Base-by-base conservation (phyloP, 768 basidiomycete species). In the Paxillus rubicundulus region DNA sequence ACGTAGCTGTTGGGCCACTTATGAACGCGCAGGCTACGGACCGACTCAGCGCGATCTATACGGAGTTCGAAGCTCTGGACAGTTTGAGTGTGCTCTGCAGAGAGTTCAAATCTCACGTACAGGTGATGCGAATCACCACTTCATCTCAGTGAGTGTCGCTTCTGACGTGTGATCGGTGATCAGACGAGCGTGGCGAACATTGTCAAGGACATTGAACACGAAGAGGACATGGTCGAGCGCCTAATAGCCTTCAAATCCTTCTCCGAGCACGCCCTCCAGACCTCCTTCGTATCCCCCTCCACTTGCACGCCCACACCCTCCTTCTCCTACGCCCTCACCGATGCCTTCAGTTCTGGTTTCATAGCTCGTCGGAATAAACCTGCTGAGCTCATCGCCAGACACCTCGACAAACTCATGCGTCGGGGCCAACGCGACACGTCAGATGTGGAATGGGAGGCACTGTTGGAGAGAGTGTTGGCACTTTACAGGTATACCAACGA, bases 341-440 rank as follows among this genome's bases (percentile, higher is more conserved):
- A 90, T 49, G 87, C 87, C 1, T 94, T 95, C 68, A 69, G 77
- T 3, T 72, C 61, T 27, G 90, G 87, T 20, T 93, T 94, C 74
- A 85, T 85, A 65, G 77, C 80, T 2, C 81, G 87, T 39, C 79
- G 84, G 27, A 86, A 83, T 63, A 93, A 90, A 62, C 92, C 92
- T 7, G 92, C 94, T 0, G 93, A 96, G 70, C 85, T 93, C 82
- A 87, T 95, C 49, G 97, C 97, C 14, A 92, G 89, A 65, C 82
- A 92, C 66, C 75, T 98, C 44, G 95, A 98, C 69, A 79, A 77
- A 44, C 81, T 86, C 18, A 88, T 98, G 87, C 81, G 94, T 41
- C 83, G 82, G 52, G 95, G 96, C 0, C 92, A 96, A 67, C 84
- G 85, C 32, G 76, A 79, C 9, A 72, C 77, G 48, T 79, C 77